Conservation (phyloP, 441 rosid species). For the Omphalea diandra region DNA sequence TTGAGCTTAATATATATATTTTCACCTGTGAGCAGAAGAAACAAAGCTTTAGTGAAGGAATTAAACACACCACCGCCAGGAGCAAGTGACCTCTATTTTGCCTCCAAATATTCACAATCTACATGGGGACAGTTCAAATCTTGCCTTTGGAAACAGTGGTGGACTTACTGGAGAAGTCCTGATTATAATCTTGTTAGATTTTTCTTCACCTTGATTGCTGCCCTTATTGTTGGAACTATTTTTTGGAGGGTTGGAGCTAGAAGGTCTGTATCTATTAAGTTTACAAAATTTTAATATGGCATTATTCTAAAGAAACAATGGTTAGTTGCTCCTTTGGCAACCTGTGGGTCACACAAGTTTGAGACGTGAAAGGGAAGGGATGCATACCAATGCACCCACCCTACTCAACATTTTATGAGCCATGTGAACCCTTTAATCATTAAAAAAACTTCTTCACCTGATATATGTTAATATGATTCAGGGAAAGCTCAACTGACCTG, state of each 20-base stretch:
- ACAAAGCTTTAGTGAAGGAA: conserved; percentile 67
- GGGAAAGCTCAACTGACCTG: conserved; percentile 57
- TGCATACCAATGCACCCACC: no score
- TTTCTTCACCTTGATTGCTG: conserved; percentile 59
- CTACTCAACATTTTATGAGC: no score
- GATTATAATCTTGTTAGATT: conserved; percentile 80
- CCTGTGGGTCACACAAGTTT: no score
- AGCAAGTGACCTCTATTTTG: conserved; percentile 62
- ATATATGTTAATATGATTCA: conserved; percentile 22
- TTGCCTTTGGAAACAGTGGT: conserved; percentile 91
- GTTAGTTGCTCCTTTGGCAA: no score
- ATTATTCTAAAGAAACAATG: no score
- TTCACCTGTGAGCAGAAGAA: conserved; percentile 47
- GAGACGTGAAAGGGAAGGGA: no score
- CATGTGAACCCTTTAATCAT: no score
- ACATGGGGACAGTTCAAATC: conserved; percentile 82
- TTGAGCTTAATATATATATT: conserved; percentile 1
- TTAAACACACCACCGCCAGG: conserved; percentile 64
- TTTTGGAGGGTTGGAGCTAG: conserved; percentile 74
- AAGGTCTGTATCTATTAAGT: conserved; percentile 39
- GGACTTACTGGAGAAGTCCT: conserved; percentile 98
- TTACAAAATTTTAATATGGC: no score
- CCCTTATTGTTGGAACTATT: conserved; percentile 66
- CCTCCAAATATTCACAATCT: conserved; percentile 55
- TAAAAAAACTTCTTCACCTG: conserved; percentile 1